These are phyloP conservation scores for Kodamaea suecica DNA, from an alignment of 1,139 yeast genomes.

Conservation along the genomic window DNA sequence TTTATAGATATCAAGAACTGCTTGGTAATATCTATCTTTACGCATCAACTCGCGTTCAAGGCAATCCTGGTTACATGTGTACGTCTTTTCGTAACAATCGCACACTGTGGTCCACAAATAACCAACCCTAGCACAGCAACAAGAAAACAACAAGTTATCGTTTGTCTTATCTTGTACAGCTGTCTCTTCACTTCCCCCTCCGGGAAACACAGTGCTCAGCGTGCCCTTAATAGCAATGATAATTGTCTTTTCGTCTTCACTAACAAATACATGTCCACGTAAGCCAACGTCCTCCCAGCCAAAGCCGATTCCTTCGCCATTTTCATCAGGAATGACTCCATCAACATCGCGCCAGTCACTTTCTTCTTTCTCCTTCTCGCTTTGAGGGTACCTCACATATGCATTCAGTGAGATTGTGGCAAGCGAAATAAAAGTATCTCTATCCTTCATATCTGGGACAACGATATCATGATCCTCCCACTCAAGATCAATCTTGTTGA, in stretches of 20 bases:
- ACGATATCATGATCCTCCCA: slow-evolving; percentile 51
- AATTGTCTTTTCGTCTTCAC: slow-evolving; percentile 60
- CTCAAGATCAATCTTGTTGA: slow-evolving; percentile 46
- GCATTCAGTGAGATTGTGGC: slow-evolving; percentile 93
- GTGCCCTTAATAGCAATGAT: slow-evolving; percentile 91
- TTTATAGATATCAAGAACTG: slow-evolving; percentile 72
- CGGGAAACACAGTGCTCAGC: slow-evolving; percentile 77
- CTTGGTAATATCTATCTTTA: slow-evolving; percentile 79
- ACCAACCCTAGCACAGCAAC: slow-evolving; percentile 94
- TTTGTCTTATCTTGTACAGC: slow-evolving; percentile 76
- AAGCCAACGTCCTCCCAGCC: slow-evolving; percentile 90
- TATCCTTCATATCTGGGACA: slow-evolving; percentile 75
- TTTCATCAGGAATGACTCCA: slow-evolving; percentile 48
- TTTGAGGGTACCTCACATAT: slow-evolving; percentile 71
- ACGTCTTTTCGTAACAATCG: slow-evolving; percentile 83
- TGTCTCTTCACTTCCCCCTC: slow-evolving; percentile 74
- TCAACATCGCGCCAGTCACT: slow-evolving; percentile 85
- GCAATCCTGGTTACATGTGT: slow-evolving; percentile 87
- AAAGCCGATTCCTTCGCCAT: slow-evolving; percentile 42
- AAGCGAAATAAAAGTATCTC: slow-evolving; percentile 65
- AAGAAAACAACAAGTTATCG: slow-evolving; percentile 85
- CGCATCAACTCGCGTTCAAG: slow-evolving; percentile 71
- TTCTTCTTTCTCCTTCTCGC: slow-evolving; percentile 51
- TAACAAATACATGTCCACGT: slow-evolving; percentile 86
- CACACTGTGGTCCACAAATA: slow-evolving; percentile 95